Conservation (phyloP, 2,329 filamentous ascomycete genomes). For the Cercospora sp. region DNA sequence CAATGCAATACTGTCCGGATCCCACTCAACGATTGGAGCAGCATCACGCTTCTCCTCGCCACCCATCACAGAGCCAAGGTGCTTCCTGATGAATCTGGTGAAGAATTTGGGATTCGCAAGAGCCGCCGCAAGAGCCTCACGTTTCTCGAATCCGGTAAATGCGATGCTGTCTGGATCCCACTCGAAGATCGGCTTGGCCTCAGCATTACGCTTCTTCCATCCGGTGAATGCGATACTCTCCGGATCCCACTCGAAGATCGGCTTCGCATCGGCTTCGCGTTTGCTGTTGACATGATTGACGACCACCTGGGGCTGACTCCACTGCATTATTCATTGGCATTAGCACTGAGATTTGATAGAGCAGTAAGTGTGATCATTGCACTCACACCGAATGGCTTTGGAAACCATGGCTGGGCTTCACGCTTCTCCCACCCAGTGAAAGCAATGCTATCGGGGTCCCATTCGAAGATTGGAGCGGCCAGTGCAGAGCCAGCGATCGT, state of each 20-base stretch:
- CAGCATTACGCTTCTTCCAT: neutral
- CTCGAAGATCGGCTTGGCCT: neutral
- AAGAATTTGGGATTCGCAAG: neutral
- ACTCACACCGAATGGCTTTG: neutral
- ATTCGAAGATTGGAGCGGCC: neutral
- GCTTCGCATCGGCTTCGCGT: neutral
- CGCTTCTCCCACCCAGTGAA: neutral
- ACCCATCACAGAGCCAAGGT: neutral
- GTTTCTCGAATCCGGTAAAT: neutral
- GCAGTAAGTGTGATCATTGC: neutral
- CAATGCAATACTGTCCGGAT: neutral
- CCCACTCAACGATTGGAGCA: neutral
- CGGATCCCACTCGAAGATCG: neutral
- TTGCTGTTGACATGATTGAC: neutral
- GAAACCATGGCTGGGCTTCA: neutral
- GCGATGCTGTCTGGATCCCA: neutral
- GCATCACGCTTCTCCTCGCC: neutral
- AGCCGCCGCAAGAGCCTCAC: neutral
- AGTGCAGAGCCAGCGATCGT: neutral
- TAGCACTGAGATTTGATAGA: neutral
- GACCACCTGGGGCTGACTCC: neutral
- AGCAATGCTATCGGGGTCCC: neutral
- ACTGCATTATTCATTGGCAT: neutral
- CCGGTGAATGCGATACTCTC: too few relatives aligned
- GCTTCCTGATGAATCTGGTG: neutral